phyloP scores from a whole-genome alignment of 306 rosid species.

The Glycine tomentella region DNA sequence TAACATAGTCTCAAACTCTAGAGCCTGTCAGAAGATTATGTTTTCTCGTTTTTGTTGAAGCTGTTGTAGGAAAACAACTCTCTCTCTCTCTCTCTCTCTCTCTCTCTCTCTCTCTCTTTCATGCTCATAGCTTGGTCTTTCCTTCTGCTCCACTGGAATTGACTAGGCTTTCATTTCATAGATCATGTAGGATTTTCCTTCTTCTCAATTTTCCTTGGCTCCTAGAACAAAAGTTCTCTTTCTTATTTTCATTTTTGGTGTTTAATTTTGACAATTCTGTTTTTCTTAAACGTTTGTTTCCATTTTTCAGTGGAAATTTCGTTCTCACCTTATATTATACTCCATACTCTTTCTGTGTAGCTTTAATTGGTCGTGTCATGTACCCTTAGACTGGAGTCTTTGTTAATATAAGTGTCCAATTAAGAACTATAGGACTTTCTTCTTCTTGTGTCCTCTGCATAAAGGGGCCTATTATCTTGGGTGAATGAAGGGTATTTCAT shows the following conservation, averaged over 20 bases:
- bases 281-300: constrained; percentile 23
- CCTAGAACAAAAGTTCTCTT: constrained; percentile 9
- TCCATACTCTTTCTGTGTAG: constrained; percentile 36
- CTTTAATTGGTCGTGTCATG: constrained; percentile 17
- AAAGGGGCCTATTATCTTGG: constrained; percentile 18
- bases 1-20: constrained; percentile 16
- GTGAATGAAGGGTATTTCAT: constrained; percentile 36
- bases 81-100: too few relatives aligned
- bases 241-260: not conserved
- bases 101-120: not conserved
- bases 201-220: constrained; percentile 17
- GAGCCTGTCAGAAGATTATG: constrained; percentile 50
- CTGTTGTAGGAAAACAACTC: constrained; percentile 31
- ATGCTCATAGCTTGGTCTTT: constrained; percentile 35
- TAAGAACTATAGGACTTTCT: constrained; percentile 27
- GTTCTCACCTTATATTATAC: not conserved
- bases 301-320: not conserved
- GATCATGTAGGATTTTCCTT: constrained; percentile 48
- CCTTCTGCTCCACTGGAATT: constrained; percentile 30
- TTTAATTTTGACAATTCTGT: constrained; percentile 12
- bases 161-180: constrained; percentile 10
- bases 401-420: constrained; percentile 14
- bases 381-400: constrained; percentile 22
- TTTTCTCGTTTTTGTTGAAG: constrained; percentile 23
- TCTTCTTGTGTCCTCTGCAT: constrained; percentile 36